These are phyloP conservation scores for Camellia japonica DNA, from an alignment of 148 eudicot genomes.

Conservation along the genomic window DNA sequence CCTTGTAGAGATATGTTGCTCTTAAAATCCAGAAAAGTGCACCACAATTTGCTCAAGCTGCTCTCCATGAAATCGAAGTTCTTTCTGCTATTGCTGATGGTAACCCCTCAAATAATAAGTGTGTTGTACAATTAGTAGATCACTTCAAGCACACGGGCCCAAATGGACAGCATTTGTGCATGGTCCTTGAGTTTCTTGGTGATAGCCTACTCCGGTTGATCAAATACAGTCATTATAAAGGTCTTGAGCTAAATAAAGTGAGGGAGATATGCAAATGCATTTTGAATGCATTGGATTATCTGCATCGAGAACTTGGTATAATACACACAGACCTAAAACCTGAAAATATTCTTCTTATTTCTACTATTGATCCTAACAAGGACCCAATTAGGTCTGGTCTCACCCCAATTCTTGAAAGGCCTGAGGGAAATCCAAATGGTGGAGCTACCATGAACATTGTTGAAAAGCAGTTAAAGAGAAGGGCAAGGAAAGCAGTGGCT, in stretches of 20 bases:
- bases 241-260: slow-evolving; percentile 73
- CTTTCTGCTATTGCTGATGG: slow-evolving; percentile 75
- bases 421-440: slow-evolving; percentile 69
- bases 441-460: slow-evolving; percentile 50
- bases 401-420: slow-evolving; percentile 81
- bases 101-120: slow-evolving; percentile 62
- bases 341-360: slow-evolving; percentile 82
- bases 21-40: slow-evolving; percentile 98
- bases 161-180: slow-evolving; percentile 89
- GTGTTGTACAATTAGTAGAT: slow-evolving; percentile 65
- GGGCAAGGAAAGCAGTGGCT: slow-evolving; percentile 86
- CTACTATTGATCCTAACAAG: slow-evolving; percentile 82
- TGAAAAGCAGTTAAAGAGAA: slow-evolving; percentile 83
- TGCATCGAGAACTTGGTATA: slow-evolving; percentile 76
- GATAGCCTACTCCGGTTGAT: slow-evolving; percentile 84
- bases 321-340: slow-evolving; percentile 91
- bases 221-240: slow-evolving; percentile 75
- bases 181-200: slow-evolving; percentile 98
- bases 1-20: slow-evolving; percentile 65
- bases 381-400: slow-evolving; percentile 74
- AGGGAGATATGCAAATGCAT: slow-evolving; percentile 86
- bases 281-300: slow-evolving; percentile 84
- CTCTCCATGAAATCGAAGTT: slow-evolving; percentile 87
- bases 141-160: slow-evolving; percentile 94
- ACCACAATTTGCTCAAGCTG: slow-evolving; percentile 90